A percentile compares a stretch with the other conserved stretches of the same genome.
These are phyloP conservation scores for Spinacia oleracea DNA, from an alignment of 179 eudicot species.

Conservation along the genomic window DNA sequence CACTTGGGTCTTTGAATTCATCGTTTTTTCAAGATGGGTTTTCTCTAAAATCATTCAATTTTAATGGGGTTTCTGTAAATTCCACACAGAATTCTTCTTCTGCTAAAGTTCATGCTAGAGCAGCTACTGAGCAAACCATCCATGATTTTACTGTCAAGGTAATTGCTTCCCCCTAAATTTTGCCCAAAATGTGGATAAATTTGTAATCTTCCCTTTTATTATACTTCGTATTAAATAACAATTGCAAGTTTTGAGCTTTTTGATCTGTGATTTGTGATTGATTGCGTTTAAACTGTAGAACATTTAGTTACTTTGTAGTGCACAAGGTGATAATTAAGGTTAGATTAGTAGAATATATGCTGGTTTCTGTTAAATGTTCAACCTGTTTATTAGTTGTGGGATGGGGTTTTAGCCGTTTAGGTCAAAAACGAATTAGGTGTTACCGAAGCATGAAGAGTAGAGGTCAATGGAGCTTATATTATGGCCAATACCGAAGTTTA, in stretches of 20 bases:
- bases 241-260: background rate
- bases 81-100: conserved; percentile 33
- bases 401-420: background rate
- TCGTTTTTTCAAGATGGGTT: conserved; percentile 48
- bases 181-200: background rate
- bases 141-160: conserved; percentile 91
- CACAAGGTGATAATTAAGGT: background rate
- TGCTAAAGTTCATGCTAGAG: conserved; percentile 48
- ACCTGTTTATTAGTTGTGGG: background rate
- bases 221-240: too few relatives aligned
- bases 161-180: conserved; percentile 1
- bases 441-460: background rate
- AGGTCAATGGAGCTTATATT: background rate
- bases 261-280: background rate
- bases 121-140: conserved; percentile 74
- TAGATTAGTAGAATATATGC: background rate
- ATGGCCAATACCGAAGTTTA: too few relatives aligned
- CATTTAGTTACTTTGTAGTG: background rate
- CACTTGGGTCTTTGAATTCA: conserved; percentile 50
- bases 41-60: conserved; percentile 35
- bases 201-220: background rate
- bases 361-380: background rate
- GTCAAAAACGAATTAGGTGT: background rate
- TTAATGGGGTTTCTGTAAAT: conserved; percentile 46
- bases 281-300: background rate